Base-by-base conservation (phyloP, 108 stramenopile genomes). In the Stephanodiscus triporus region DNA sequence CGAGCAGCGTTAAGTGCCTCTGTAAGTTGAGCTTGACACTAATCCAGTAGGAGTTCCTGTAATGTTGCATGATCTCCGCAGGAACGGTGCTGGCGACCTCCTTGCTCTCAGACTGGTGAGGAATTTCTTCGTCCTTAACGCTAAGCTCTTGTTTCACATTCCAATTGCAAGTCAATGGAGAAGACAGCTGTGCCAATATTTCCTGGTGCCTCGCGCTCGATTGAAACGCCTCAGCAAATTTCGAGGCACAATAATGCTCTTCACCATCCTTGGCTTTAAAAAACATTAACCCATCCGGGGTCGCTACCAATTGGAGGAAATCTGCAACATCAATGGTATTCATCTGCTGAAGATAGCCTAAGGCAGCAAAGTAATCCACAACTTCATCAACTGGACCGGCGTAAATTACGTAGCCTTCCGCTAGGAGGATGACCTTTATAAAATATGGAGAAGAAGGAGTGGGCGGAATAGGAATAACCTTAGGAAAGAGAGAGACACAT, bases 321-420 rank as follows among this genome's bases (percentile, higher is more conserved):
- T 96, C 95, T 5, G 91, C 96, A 22, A 89, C 87, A 71, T 96
- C 96, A 81, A 91, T 84, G 24, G 79, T 77, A 6, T 66, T 61
- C 16, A 93, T 95, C 27, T 83, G 81, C 27, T 83, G 81, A 1
- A 26, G 27, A 68, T 91, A 94, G 9, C 92, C 95, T 13, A 94
- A 48, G 13, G 60, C 17, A 14, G 80, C 88, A 77, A 97, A 95
- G 70, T 95, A 91, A 36, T 74, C 76, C 58, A 87, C 76, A 7
- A 95, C 87, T 10, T 77, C 61, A 30, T 84, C 81, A 30, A 95
- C 83, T 36, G 91, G 91, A 10, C 97, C 97, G 16, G 95, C 87
- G 73, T 92, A 96, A 60, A 97, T 81, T 16, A 97, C 29, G 49
- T 63, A 77, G 17, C 97, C 90, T 63, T 91, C 96, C 30, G 88